These are phyloP conservation scores for Cadophora sp. DNA, from an alignment of 2,329 filamentous ascomycete species.

Conservation along the genomic window DNA sequence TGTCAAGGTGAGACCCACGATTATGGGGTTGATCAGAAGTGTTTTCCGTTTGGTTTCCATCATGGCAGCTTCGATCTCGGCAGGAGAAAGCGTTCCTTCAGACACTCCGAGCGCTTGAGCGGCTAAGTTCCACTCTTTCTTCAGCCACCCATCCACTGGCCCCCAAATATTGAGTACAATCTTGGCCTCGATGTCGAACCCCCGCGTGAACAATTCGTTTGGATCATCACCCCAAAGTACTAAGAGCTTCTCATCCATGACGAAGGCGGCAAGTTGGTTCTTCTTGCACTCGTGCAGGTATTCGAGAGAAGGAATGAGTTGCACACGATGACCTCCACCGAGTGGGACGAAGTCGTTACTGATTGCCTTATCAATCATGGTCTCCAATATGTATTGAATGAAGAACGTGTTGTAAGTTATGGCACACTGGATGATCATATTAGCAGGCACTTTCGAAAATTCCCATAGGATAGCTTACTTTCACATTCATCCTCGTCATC, in stretches of 20 bases:
- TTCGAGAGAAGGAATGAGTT: conserved; percentile 64
- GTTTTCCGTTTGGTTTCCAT: conserved; percentile 53
- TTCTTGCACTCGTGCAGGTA: conserved; percentile 65
- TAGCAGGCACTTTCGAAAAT: conserved; percentile 6
- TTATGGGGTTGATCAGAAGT: conserved; percentile 60
- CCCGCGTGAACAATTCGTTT: conserved; percentile 58
- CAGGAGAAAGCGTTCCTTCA: conserved; percentile 40
- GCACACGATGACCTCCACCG: conserved; percentile 62
- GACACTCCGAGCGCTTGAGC: not conserved
- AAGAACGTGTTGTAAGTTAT: conserved; percentile 72
- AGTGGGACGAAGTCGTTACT: conserved; percentile 63
- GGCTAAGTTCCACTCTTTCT: not conserved
- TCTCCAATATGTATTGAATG: conserved; percentile 63
- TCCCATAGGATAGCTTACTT: conserved; percentile 48
- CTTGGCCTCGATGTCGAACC: conserved; percentile 56
- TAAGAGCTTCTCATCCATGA: conserved; percentile 62
- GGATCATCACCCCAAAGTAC: conserved; percentile 70
- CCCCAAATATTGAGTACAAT: conserved; percentile 66
- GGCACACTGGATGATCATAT: conserved; percentile 55
- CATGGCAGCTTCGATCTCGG: conserved; percentile 44
- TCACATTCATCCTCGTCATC: conserved; percentile 57
- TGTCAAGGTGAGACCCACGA: conserved; percentile 58
- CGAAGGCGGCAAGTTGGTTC: conserved; percentile 71
- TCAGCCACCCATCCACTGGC: not conserved
- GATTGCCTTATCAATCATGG: conserved; percentile 40